These are phyloP conservation scores for Priceomyces castillae DNA, from an alignment of 805 yeast species.

Conservation along the genomic window DNA sequence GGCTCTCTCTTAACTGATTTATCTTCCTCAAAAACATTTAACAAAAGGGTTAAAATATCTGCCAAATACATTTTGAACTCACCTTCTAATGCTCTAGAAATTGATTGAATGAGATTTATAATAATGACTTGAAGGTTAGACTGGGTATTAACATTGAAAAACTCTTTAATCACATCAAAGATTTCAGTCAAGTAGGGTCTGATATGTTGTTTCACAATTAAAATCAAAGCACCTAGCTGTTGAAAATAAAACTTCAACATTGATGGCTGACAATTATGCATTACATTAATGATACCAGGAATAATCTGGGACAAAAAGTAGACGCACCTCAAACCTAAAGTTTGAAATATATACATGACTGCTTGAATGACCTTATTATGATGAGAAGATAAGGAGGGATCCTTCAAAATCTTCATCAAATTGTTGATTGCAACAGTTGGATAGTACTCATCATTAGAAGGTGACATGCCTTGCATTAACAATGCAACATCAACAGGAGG, in stretches of 20 bases:
- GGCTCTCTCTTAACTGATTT: conserved; percentile 58
- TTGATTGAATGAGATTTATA: conserved; percentile 74
- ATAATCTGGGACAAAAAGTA: conserved; percentile 84
- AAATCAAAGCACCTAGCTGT: conserved; percentile 75
- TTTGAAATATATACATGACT: conserved; percentile 84
- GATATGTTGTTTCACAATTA: conserved; percentile 85
- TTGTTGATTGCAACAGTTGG: conserved; percentile 93
- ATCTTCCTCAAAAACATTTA: conserved; percentile 74
- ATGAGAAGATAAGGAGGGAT: conserved; percentile 78
- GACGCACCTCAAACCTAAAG: conserved; percentile 84
- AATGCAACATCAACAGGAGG: conserved; percentile 89
- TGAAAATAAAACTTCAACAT: conserved; percentile 86
- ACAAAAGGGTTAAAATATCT: conserved; percentile 67
- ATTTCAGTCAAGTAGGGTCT: conserved; percentile 77
- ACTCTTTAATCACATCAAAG: conserved; percentile 71
- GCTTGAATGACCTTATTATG: conserved; percentile 95
- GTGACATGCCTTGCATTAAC: conserved; percentile 91
- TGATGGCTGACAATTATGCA: conserved; percentile 75
- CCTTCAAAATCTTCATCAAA: conserved; percentile 78
- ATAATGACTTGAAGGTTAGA: conserved; percentile 71
- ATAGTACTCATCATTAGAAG: conserved; percentile 87
- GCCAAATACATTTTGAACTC: conserved; percentile 87
- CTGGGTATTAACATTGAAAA: conserved; percentile 48
- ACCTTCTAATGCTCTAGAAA: conserved; percentile 83
- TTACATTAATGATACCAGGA: conserved; percentile 82